These are phyloP conservation scores for Maudiozyma serrabonitensis DNA, from an alignment of 805 yeast species.

Conservation along the genomic window DNA sequence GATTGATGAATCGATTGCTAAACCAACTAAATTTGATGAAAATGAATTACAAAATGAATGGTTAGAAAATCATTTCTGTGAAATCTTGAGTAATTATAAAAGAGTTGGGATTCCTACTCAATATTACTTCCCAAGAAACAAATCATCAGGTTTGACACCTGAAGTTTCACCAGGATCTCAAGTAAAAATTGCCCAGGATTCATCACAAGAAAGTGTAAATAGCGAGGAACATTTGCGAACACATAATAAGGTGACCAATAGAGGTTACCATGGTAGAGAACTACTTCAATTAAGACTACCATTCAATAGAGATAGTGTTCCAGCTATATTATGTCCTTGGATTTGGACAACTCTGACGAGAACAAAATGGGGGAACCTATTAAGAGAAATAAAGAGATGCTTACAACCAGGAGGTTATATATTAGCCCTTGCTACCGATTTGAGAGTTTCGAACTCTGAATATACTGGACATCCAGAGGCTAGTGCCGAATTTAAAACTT, in stretches of 20 bases:
- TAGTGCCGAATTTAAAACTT: conserved; percentile 7
- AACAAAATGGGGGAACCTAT: conserved; percentile 22
- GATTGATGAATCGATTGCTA: neutral
- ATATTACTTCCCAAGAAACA: conserved; percentile 8
- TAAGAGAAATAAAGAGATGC: conserved; percentile 21
- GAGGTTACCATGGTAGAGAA: conserved; percentile 14
- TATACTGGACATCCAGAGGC: neutral
- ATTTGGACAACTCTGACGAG: conserved; percentile 19
- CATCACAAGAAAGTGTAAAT: conserved; percentile 1
- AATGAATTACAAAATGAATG: conserved; percentile 14
- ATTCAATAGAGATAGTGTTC: conserved; percentile 18
- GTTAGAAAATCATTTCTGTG: conserved; percentile 20
- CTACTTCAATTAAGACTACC: conserved; percentile 20
- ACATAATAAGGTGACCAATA: neutral
- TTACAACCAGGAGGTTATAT: conserved; percentile 25
- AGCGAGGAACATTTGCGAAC: conserved; percentile 1
- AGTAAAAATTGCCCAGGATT: neutral
- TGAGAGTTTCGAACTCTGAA: conserved; percentile 13
- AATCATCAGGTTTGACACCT: neutral
- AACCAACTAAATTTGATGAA: neutral
- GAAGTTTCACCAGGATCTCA: neutral
- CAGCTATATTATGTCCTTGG: conserved; percentile 22
- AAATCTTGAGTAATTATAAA: conserved; percentile 18
- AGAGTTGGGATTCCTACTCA: conserved; percentile 19
- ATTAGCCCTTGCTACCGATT: conserved; percentile 16